Evolutionary conservation across 1,139 yeast genomes (phyloP).

Genomic region (Sugiyamaella paludigena): DNA sequence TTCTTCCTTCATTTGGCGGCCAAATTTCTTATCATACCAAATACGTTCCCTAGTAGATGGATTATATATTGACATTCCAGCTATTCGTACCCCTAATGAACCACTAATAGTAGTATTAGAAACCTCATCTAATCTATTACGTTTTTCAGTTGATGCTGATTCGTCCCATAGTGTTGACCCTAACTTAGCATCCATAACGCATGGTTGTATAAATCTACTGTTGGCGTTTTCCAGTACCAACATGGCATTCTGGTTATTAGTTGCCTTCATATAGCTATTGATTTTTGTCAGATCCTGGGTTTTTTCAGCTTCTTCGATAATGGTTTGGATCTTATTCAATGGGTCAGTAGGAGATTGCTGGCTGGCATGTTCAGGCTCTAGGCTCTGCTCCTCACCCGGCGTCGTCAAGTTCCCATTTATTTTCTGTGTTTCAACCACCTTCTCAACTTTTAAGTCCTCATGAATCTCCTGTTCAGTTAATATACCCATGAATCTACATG

Average conservation of each 20-base stretch:
- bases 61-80: constrained; percentile 75
- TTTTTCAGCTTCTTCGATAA: constrained; percentile 17
- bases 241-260: constrained; percentile 24
- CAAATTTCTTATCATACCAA: constrained; percentile 62
- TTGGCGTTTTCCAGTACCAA: constrained; percentile 76
- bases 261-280: constrained; percentile 11
- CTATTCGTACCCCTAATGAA: constrained; percentile 65
- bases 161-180: constrained; percentile 71
- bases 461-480: constrained; percentile 32
- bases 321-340: neutral
- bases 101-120: constrained; percentile 78
- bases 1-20: constrained; percentile 50
- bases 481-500: constrained; percentile 45
- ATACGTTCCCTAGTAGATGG: constrained; percentile 39
- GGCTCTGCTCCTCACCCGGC: too few relatives aligned
- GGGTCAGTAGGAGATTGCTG: neutral
- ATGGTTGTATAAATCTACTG: constrained; percentile 61
- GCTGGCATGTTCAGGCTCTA: too few relatives aligned
- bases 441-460: neutral
- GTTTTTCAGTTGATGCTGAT: constrained; percentile 54
- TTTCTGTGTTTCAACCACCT: neutral
- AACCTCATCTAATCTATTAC: constrained; percentile 58
- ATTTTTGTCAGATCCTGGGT: constrained; percentile 17
- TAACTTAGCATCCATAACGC: constrained; percentile 77
- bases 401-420: too few relatives aligned